These are phyloP conservation scores for Astraeus odoratus DNA, from an alignment of 768 basidiomycete genomes.

Conservation along the genomic window DNA sequence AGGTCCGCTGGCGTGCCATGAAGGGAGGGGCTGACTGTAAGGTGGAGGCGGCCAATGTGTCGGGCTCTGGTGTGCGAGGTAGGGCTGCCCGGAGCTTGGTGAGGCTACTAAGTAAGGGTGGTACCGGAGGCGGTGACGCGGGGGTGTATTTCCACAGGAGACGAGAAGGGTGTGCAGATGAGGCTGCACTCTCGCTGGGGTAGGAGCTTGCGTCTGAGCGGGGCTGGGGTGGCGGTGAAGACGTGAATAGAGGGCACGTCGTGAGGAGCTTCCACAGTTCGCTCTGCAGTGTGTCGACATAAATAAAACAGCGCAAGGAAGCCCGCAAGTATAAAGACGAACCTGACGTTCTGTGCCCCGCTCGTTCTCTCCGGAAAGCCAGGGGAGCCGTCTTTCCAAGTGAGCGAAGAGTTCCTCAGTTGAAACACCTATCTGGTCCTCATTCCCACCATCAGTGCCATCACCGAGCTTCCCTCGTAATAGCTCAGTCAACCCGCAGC, in stretches of 20 bases:
- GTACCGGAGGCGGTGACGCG: constrained; percentile 20
- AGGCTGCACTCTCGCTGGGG: background rate
- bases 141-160: constrained; percentile 35
- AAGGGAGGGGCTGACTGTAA: constrained; percentile 14
- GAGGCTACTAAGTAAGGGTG: constrained; percentile 23
- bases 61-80: constrained; percentile 13
- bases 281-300: constrained; percentile 26
- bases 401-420: constrained; percentile 55
- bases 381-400: constrained; percentile 52
- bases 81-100: constrained; percentile 15
- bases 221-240: constrained; percentile 16
- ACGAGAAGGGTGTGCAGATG: constrained; percentile 15
- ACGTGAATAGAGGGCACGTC: constrained; percentile 44
- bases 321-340: constrained; percentile 6
- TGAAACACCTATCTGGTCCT: constrained; percentile 33
- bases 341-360: constrained; percentile 54
- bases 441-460: background rate
- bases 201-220: background rate
- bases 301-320: background rate
- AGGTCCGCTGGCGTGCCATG: constrained; percentile 47
- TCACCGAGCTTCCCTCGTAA: constrained; percentile 25
- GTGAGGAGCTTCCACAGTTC: constrained; percentile 56
- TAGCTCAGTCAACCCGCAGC: constrained; percentile 54
- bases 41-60: constrained; percentile 3
- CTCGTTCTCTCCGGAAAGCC: constrained; percentile 47